A percentile compares a stretch with the other conserved stretches of the same genome.
These are phyloP conservation scores for Cladophialophora yegresii DNA, from an alignment of 2,329 filamentous ascomycete species.

Conservation along the genomic window DNA sequence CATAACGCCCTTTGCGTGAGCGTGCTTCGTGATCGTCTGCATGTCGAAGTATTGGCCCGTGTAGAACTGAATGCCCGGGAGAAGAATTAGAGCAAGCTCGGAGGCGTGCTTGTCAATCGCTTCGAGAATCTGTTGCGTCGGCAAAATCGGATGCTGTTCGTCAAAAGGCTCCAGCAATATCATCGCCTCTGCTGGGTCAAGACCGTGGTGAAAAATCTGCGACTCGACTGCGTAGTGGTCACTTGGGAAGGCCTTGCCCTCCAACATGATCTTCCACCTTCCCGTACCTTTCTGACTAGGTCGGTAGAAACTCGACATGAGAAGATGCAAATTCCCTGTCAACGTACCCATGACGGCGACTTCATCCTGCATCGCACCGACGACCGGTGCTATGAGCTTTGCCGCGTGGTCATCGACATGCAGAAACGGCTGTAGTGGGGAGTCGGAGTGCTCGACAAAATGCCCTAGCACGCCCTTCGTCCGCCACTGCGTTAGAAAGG, in stretches of 20 bases:
- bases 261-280: slow-evolving; percentile 78
- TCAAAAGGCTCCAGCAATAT: slow-evolving; percentile 68
- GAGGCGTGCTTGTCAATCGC: slow-evolving; percentile 74
- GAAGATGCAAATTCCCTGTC: slow-evolving; percentile 76
- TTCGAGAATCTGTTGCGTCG: slow-evolving; percentile 69
- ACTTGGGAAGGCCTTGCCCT: slow-evolving; percentile 86
- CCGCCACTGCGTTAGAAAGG: slow-evolving; percentile 80
- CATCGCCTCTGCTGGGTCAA: slow-evolving; percentile 68
- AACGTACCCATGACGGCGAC: slow-evolving; percentile 87
- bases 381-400: slow-evolving; percentile 67
- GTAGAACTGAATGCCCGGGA: slow-evolving; percentile 90
- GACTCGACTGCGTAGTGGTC: slow-evolving; percentile 87
- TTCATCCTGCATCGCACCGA: slow-evolving; percentile 72
- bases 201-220: slow-evolving; percentile 71
- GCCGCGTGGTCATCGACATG: slow-evolving; percentile 76
- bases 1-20: slow-evolving; percentile 67
- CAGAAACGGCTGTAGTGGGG: slow-evolving; percentile 71
- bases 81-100: slow-evolving; percentile 71
- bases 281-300: slow-evolving; percentile 57
- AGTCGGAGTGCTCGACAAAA: slow-evolving; percentile 69
- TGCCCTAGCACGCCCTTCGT: slow-evolving; percentile 83
- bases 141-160: slow-evolving; percentile 58
- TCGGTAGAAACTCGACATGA: slow-evolving; percentile 81
- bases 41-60: slow-evolving; percentile 89
- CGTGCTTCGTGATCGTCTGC: slow-evolving; percentile 72